Conservation (phyloP, 306 rosid genomes). For the Cicer chorassanicum region DNA sequence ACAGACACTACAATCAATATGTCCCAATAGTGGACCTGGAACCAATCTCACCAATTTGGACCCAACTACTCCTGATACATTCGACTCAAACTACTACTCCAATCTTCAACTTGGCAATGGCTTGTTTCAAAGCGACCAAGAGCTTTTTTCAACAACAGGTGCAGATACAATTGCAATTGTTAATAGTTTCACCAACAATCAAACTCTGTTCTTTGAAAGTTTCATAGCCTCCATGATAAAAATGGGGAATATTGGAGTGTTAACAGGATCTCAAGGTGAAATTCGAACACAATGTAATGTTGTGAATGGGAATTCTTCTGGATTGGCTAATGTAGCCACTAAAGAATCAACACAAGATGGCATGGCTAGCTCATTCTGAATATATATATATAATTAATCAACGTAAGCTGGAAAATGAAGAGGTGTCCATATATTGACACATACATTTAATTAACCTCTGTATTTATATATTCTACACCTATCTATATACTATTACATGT, state of each 20-base stretch:
- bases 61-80: conserved; percentile 46
- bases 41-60: conserved; percentile 48
- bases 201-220: conserved; percentile 40
- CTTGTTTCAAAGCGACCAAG: conserved; percentile 54
- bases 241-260: conserved; percentile 51
- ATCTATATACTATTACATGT: background rate
- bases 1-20: conserved; percentile 26
- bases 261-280: conserved; percentile 52
- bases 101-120: conserved; percentile 48
- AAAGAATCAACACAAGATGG: conserved; percentile 27
- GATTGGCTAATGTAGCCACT: conserved; percentile 13
- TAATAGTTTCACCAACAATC: conserved; percentile 40
- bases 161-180: conserved; percentile 51
- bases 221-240: conserved; percentile 53
- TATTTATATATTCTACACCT: too few relatives aligned
- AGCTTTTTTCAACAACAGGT: conserved; percentile 46
- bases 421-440: background rate
- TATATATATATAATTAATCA: background rate
- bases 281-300: conserved; percentile 48
- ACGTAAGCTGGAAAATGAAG: background rate
- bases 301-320: conserved; percentile 44
- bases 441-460: too few relatives aligned
- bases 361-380: conserved; percentile 38
- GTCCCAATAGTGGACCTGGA: conserved; percentile 51
- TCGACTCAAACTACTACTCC: conserved; percentile 49